Evolutionary conservation across 2,329 filamentous ascomycete species (phyloP).

Genomic region (Penicillium sp.): DNA sequence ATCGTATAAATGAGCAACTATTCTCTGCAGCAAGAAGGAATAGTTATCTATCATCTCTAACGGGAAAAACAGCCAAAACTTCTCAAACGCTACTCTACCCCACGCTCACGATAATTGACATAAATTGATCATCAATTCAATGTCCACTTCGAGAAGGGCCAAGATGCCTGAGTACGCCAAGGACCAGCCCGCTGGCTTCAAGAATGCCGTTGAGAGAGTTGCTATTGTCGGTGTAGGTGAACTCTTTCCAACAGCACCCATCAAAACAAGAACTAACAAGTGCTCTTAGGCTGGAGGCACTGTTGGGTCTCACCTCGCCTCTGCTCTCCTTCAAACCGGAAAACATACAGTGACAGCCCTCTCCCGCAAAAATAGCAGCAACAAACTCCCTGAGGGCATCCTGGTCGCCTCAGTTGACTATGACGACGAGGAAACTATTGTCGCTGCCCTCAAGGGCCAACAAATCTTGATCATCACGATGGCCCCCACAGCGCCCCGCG

Average conservation of each 20-base stretch:
- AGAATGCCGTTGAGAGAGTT: slow-evolving; percentile 6
- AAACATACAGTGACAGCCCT: slow-evolving; percentile 6
- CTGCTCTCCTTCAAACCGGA: slow-evolving; percentile 1
- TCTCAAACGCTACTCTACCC: not conserved
- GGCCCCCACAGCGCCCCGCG: not conserved
- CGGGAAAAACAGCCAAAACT: not conserved
- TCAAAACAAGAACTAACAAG: not conserved
- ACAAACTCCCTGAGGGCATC: slow-evolving; percentile 3
- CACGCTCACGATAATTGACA: not conserved
- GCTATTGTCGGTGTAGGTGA: slow-evolving; percentile 10
- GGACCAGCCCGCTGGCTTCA: slow-evolving; percentile 4
- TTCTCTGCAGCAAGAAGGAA: not conserved
- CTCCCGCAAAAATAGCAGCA: slow-evolving; percentile 1
- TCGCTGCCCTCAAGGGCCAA: slow-evolving; percentile 4
- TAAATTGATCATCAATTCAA: not conserved
- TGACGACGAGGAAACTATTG: not conserved
- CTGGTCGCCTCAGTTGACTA: slow-evolving; percentile 3
- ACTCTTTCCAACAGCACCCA: not conserved
- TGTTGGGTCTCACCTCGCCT: slow-evolving; percentile 1
- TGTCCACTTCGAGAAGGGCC: not conserved
- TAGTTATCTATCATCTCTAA: not conserved
- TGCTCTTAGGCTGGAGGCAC: slow-evolving; percentile 3
- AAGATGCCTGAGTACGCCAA: slow-evolving; percentile 4
- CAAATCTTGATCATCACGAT: slow-evolving; percentile 8
- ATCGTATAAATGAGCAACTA: not conserved